Percentiles rank a stretch among this genome's conserved stretches.
Evolutionary conservation across 1,284 basidiomycete genomes (phyloP).

Genomic region (Leccinum colubrinum): DNA sequence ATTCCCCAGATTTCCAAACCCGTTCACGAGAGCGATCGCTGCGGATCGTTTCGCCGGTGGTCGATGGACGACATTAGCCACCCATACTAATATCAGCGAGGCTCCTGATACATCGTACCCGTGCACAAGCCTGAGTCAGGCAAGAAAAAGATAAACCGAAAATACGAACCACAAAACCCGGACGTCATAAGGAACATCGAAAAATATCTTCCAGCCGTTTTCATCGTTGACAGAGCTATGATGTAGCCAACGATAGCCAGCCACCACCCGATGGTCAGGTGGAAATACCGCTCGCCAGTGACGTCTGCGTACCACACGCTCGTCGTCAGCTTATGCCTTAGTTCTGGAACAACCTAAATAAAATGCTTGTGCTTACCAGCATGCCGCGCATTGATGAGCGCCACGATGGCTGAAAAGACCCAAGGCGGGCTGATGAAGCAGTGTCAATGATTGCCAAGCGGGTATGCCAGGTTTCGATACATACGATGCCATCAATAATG

Average conservation of each 20-base stretch:
- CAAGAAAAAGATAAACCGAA: background rate
- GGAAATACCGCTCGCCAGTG: background rate
- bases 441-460: background rate
- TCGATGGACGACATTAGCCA: background rate
- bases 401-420: background rate
- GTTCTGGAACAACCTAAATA: background rate
- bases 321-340: background rate
- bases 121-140: background rate
- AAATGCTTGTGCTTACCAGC: background rate
- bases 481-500: background rate
- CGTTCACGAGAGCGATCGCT: background rate
- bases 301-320: background rate
- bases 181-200: background rate
- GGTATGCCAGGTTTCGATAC: background rate
- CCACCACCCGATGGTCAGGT: background rate
- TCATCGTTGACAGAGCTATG: background rate
- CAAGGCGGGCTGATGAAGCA: background rate
- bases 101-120: background rate
- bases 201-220: background rate
- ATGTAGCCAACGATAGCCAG: background rate
- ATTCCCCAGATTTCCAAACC: background rate
- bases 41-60: background rate
- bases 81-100: background rate
- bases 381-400: background rate
- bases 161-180: background rate